phyloP scores from a whole-genome alignment of 2,329 filamentous ascomycete genomes.

The Emericellopsis cladophorae region DNA sequence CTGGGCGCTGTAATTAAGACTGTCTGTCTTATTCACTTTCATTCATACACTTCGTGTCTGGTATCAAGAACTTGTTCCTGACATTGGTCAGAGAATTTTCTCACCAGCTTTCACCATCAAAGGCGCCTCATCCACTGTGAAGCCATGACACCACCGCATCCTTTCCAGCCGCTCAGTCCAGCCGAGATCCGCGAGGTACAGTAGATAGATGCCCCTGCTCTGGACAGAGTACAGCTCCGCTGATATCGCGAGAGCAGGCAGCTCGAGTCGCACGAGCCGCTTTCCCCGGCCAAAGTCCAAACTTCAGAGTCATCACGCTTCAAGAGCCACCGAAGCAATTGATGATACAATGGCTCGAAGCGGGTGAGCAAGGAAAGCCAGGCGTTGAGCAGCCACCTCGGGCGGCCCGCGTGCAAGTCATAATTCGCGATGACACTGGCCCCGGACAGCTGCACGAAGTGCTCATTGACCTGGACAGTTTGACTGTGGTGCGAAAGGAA shows the following conservation, averaged over 20 bases:
- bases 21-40: no score
- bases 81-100: no score
- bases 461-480: constrained; percentile 14
- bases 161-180: constrained; percentile 20
- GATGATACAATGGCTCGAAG: constrained; percentile 30
- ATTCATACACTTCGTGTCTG: no score
- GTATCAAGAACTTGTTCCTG: no score
- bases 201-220: not conserved
- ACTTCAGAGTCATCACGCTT: constrained; percentile 37
- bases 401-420: constrained; percentile 23
- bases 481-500: constrained; percentile 11
- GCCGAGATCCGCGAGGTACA: constrained; percentile 33
- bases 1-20: no score
- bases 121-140: no score
- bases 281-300: constrained; percentile 11
- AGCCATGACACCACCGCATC: not conserved
- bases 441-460: constrained; percentile 14
- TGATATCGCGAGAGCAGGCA: constrained; percentile 6
- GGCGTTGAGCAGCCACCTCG: constrained; percentile 10
- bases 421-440: constrained; percentile 6
- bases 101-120: no score
- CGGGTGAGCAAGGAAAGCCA: constrained; percentile 17
- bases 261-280: constrained; percentile 8
- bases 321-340: constrained; percentile 34
- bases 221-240: not conserved